phyloP scores from a whole-genome alignment of 1,284 basidiomycete genomes.

The Wolfiporia cocos region DNA sequence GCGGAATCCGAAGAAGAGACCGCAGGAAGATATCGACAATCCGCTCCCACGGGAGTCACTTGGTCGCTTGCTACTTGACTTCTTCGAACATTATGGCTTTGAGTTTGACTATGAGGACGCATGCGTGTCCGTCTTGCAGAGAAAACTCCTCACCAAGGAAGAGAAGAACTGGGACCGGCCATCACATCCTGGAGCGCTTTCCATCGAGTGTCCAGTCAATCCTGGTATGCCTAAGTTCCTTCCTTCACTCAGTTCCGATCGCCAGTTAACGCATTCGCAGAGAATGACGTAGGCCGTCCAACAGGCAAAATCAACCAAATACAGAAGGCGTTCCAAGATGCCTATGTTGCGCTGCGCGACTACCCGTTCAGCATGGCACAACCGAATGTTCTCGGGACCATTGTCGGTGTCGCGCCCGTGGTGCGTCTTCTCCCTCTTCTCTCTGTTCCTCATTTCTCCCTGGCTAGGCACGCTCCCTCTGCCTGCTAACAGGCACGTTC shows the following conservation, averaged over 20 bases:
- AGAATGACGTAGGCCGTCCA: slow-evolving; percentile 34
- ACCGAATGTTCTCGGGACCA: slow-evolving; percentile 20
- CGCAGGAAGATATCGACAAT: slow-evolving; percentile 28
- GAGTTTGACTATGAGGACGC: slow-evolving; percentile 34
- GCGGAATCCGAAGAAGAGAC: slow-evolving; percentile 34
- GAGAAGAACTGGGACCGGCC: slow-evolving; percentile 27
- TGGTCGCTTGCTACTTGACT: slow-evolving; percentile 38
- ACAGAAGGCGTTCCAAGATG: slow-evolving; percentile 30
- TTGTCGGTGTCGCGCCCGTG: slow-evolving; percentile 20
- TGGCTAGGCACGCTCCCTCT: background rate
- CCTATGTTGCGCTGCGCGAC: slow-evolving; percentile 16
- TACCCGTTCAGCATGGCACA: slow-evolving; percentile 13
- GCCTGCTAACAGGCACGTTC: background rate
- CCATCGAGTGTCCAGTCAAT: slow-evolving; percentile 38
- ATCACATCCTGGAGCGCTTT: slow-evolving; percentile 24
- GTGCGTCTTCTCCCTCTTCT: slow-evolving; percentile 5
- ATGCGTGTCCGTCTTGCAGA: slow-evolving; percentile 35
- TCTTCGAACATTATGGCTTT: slow-evolving; percentile 40
- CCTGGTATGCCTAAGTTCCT: slow-evolving; percentile 24
- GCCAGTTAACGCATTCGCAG: slow-evolving; percentile 10
- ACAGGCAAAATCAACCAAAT: slow-evolving; percentile 29
- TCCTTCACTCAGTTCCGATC: background rate
- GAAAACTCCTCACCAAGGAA: slow-evolving; percentile 31
- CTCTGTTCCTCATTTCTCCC: background rate
- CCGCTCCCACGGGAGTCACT: slow-evolving; percentile 35